A percentile compares a stretch with the other conserved stretches of the same genome.
Conservation (phyloP, 2,329 filamentous ascomycete genomes). For the Ramularia endophylla region DNA sequence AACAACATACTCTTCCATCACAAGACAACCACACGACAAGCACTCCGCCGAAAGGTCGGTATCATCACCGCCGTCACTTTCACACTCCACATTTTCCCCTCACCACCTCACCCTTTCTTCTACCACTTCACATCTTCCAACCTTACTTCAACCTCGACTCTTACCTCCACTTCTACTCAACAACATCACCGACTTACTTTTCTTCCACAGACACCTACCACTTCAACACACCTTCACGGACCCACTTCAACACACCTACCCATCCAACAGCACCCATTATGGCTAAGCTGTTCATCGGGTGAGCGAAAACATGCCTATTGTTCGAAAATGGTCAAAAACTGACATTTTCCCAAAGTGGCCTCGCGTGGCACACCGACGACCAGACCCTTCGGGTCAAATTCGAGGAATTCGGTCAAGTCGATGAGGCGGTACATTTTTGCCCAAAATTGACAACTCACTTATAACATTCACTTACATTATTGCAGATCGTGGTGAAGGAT, state of each 20-base stretch:
- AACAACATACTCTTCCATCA: no score
- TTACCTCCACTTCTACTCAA: background rate
- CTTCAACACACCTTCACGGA: background rate
- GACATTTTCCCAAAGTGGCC: constrained; percentile 58
- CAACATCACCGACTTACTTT: background rate
- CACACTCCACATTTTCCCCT: no score
- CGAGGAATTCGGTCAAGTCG: constrained; percentile 80
- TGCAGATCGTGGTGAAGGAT: constrained; percentile 92
- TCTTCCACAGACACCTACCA: constrained; percentile 1
- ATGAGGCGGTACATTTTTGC: constrained; percentile 71
- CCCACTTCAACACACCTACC: no score
- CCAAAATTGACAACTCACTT: constrained; percentile 3
- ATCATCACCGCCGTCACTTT: no score
- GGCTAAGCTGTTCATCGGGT: constrained; percentile 96
- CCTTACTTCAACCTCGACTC: background rate
- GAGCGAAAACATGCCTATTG: constrained; percentile 20
- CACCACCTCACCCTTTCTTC: no score
- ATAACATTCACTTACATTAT: constrained; percentile 4
- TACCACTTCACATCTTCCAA: background rate
- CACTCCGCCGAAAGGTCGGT: no score
- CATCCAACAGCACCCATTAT: constrained; percentile 42
- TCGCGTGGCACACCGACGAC: constrained; percentile 98
- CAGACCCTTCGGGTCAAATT: constrained; percentile 81
- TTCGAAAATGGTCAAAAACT: constrained; percentile 5
- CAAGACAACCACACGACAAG: no score